Conservation (phyloP, 2,329 filamentous ascomycete genomes). For the Cladosporium halotolerans region DNA sequence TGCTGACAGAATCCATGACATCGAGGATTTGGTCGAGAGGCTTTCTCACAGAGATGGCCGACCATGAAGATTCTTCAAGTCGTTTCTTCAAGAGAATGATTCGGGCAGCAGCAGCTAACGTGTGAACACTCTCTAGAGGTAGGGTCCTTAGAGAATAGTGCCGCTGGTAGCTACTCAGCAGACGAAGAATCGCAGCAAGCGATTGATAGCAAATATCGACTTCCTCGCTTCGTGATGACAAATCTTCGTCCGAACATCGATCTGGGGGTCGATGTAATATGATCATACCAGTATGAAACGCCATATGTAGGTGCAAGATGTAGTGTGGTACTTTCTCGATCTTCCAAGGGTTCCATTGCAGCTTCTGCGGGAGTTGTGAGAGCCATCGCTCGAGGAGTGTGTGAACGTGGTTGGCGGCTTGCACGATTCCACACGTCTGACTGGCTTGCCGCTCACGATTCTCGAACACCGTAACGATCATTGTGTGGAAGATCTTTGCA, state of each 20-base stretch:
- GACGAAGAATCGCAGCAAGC: neutral
- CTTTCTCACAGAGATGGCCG: neutral
- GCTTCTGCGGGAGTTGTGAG: neutral
- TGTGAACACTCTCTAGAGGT: neutral
- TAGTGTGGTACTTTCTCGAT: neutral
- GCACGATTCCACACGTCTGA: neutral
- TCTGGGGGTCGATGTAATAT: conserved; percentile 1
- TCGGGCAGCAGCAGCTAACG: neutral
- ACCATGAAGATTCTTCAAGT: neutral
- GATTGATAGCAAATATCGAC: conserved; percentile 1
- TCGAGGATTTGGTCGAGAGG: neutral
- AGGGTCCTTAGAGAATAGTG: neutral
- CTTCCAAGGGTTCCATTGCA: conserved; percentile 5
- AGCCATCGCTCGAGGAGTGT: neutral
- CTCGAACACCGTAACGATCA: conserved; percentile 1
- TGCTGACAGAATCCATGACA: neutral
- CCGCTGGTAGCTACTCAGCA: neutral
- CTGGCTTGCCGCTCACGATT: neutral
- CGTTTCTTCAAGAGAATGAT: neutral
- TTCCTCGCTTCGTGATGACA: neutral
- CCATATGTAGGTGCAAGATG: neutral
- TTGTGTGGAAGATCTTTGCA: conserved; percentile 1
- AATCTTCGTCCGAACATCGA: neutral
- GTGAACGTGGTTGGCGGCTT: neutral
- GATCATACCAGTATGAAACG: neutral